phyloP scores from a whole-genome alignment of 352 stramenopile species.

The Phytophthora pisi region DNA sequence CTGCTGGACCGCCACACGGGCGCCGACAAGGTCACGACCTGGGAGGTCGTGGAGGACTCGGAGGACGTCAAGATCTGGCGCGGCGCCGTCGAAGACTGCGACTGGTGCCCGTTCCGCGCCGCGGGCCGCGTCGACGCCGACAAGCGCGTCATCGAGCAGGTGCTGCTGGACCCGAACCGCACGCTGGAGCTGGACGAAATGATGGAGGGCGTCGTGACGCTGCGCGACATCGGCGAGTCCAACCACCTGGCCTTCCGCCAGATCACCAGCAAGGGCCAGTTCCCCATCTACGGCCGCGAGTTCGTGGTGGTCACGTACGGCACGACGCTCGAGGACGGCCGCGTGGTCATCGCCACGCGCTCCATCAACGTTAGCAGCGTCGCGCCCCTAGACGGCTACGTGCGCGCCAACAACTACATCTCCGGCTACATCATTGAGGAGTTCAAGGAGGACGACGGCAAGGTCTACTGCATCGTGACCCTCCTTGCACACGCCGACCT shows the following conservation, averaged over 20 bases:
- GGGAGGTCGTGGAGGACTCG: constrained; percentile 67
- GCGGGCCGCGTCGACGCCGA: constrained; percentile 56
- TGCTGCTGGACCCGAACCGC: constrained; percentile 65
- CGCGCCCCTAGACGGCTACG: constrained; percentile 55
- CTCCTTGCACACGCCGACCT: constrained; percentile 81
- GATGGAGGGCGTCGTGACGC: constrained; percentile 67
- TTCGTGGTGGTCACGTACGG: constrained; percentile 74
- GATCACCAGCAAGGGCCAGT: constrained; percentile 79
- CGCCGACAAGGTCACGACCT: constrained; percentile 70
- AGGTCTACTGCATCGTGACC: constrained; percentile 71
- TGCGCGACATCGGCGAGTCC: constrained; percentile 60
- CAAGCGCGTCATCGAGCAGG: constrained; percentile 59
- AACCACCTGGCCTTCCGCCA: constrained; percentile 70
- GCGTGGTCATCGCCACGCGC: constrained; percentile 68
- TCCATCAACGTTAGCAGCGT: constrained; percentile 61
- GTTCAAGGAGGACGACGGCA: constrained; percentile 47
- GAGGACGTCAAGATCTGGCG: constrained; percentile 64
- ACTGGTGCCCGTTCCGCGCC: constrained; percentile 78
- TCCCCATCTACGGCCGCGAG: constrained; percentile 76
- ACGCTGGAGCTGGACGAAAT: constrained; percentile 83
- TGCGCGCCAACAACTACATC: constrained; percentile 71
- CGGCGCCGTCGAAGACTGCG: constrained; percentile 60
- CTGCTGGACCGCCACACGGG: constrained; percentile 67
- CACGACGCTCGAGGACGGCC: constrained; percentile 56
- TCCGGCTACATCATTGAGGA: constrained; percentile 84